Percentiles rank a stretch among this genome's conserved stretches.
Evolutionary conservation across 2,329 filamentous ascomycete species (phyloP).

Genomic region (Fusarium verticillioides): DNA sequence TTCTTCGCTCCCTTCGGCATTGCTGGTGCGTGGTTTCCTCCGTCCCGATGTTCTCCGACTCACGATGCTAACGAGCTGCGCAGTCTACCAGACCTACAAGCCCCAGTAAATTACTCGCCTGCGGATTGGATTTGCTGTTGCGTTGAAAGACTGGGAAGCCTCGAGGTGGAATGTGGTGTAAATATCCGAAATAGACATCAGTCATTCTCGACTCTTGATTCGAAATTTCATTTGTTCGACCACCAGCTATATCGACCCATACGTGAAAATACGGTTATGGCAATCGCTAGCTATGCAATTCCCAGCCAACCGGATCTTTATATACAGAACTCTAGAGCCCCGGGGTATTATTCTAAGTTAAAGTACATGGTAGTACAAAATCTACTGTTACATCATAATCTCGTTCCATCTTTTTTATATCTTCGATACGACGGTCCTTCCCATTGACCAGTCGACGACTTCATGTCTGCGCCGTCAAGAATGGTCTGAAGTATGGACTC

Average conservation of each 20-base stretch:
- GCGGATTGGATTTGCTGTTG: slow-evolving; percentile 23
- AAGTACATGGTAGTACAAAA: slow-evolving; percentile 43
- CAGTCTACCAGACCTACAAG: slow-evolving; percentile 63
- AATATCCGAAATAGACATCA: slow-evolving; percentile 51
- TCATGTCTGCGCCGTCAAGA: slow-evolving; percentile 50
- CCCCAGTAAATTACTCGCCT: slow-evolving; percentile 47
- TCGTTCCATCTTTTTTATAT: slow-evolving; percentile 45
- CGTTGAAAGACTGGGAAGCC: slow-evolving; percentile 36
- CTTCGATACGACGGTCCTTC: slow-evolving; percentile 37
- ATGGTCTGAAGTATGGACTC: slow-evolving; percentile 58
- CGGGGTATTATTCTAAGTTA: slow-evolving; percentile 38
- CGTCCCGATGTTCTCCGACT: slow-evolving; percentile 6
- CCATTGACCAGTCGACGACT: slow-evolving; percentile 42
- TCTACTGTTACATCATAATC: slow-evolving; percentile 44
- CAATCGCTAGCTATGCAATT: neutral
- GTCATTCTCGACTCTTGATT: slow-evolving; percentile 43
- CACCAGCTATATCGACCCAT: neutral
- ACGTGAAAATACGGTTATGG: slow-evolving; percentile 1
- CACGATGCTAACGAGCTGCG: slow-evolving; percentile 35
- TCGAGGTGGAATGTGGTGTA: slow-evolving; percentile 46
- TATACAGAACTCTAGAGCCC: slow-evolving; percentile 30
- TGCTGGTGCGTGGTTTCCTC: slow-evolving; percentile 61
- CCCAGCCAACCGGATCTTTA: neutral
- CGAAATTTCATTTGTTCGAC: slow-evolving; percentile 41
- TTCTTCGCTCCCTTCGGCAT: slow-evolving; percentile 73